Percentiles rank a stretch among this genome's conserved stretches.
These are phyloP conservation scores for Symbiodinium natans DNA, from an alignment of 73 alveolate species.

Conservation along the genomic window DNA sequence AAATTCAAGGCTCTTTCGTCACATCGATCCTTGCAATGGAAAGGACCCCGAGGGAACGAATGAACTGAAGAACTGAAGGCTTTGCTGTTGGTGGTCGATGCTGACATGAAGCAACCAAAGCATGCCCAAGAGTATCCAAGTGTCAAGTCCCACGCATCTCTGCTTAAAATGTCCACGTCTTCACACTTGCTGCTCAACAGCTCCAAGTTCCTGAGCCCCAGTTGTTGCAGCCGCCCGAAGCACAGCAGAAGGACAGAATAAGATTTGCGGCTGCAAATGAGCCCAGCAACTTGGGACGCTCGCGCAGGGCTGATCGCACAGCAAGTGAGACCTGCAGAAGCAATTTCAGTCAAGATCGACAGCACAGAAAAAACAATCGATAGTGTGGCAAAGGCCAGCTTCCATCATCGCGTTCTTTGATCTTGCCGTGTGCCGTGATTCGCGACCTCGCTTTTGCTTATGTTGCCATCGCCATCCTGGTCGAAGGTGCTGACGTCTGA, in stretches of 20 bases:
- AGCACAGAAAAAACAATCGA: too few species aligned
- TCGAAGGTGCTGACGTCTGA: not conserved
- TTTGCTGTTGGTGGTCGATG: too few species aligned
- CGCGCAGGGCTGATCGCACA: constrained; percentile 28
- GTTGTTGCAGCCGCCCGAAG: too few species aligned
- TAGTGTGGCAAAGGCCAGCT: too few species aligned
- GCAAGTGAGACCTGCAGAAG: not conserved
- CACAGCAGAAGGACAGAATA: too few species aligned
- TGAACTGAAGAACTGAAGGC: too few species aligned
- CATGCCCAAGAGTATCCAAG: not conserved
- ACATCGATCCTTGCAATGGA: not conserved
- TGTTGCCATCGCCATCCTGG: constrained; percentile 11
- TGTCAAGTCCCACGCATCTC: constrained; percentile 15
- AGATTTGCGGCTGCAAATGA: too few species aligned
- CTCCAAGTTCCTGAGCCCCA: constrained; percentile 5
- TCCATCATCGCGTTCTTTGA: too few species aligned
- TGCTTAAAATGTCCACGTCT: not conserved
- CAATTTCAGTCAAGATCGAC: too few species aligned
- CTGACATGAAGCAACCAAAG: not conserved
- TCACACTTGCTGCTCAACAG: not conserved
- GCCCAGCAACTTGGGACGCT: constrained; percentile 2
- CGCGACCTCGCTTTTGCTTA: not conserved
- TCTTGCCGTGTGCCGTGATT: too few species aligned
- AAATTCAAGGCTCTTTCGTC: constrained; percentile 2
- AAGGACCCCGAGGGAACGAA: not conserved